Evolutionary conservation across 73 alveolate species (phyloP), one percentile per base, ranked within the genome.

Genomic region (Paramecium primaurelia): DNA sequence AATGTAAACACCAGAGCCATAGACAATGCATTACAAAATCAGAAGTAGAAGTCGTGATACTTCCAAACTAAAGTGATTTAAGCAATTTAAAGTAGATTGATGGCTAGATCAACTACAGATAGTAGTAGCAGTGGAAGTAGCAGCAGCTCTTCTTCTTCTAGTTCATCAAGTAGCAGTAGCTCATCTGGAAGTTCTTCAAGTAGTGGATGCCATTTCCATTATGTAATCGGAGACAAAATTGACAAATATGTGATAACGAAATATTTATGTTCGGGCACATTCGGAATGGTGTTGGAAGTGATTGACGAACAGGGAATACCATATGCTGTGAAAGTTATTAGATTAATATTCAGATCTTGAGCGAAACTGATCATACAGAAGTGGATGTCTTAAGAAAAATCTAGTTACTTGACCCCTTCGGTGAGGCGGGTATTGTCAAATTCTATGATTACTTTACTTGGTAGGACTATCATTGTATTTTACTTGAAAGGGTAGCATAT

Each of bases 191-290:
- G 59, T 20, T 51, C 68, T 16, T 51, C 68, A 12, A 51, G 68
- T 16, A 51, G 68, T 51, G 86, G 86, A 28, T 71, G 86, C 44
- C 86, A 71, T 34, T 71, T 71, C 32, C 18, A 30, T 16, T 71
- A 71, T 37, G 16, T 32, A 16, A 30, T 71, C 28, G 86, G 86
- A 28, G 86, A 71, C 59, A 34, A 59, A 93, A 95, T 95, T 95
- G 64, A 92, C 68, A 77, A 92, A 93, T 64, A 95, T 93, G 77
- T 37, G 59, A 71, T 71, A 9, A 71, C 86, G 20, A 12, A 30
- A 30, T 71, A 71, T 71, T 93, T 98, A 73, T 97, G 99, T 32
- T 99, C 97, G 95, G 99, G 99, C 26, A 97, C 99, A 51, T 98
- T 98, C 92, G 99, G 99, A 59, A 94, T 99, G 92, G 99, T 96